phyloP scores from a whole-genome alignment of 345 rosid genomes.

The Streptanthus diversifolius region DNA sequence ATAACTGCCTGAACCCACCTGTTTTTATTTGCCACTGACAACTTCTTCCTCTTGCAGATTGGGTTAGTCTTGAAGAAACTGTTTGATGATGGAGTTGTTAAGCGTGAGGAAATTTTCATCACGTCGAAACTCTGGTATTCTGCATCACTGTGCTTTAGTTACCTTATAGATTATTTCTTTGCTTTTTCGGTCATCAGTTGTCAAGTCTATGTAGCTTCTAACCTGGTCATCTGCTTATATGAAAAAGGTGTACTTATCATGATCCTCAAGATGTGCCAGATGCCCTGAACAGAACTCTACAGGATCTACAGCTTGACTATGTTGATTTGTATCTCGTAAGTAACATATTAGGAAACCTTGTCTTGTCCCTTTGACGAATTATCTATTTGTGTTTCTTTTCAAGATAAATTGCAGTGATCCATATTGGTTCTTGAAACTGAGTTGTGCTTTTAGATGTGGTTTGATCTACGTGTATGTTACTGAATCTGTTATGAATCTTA shows the following conservation, averaged over 20 bases:
- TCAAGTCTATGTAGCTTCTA: constrained; percentile 10
- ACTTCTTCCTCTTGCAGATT: constrained; percentile 37
- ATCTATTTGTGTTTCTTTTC: not conserved
- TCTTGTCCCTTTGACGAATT: not conserved
- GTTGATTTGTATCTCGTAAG: constrained; percentile 76
- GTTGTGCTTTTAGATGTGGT: not conserved
- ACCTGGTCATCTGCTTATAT: not conserved
- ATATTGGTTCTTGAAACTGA: not conserved
- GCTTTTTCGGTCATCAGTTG: not conserved
- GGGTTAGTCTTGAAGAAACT: constrained; percentile 58
- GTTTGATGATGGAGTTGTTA: constrained; percentile 64
- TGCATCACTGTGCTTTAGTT: not conserved
- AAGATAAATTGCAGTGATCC: not conserved
- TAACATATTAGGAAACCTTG: not conserved
- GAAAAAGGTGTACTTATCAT: constrained; percentile 54
- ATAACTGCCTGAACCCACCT: not conserved
- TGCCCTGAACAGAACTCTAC: constrained; percentile 57
- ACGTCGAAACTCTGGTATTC: constrained; percentile 76
- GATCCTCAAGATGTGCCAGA: constrained; percentile 60
- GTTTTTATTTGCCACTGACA: not conserved
- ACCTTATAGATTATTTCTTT: not conserved
- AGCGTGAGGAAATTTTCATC: constrained; percentile 69
- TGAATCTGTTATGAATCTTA: not conserved
- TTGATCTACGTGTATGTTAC: not conserved
- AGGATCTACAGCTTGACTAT: constrained; percentile 66